Conservation (phyloP, 768 basidiomycete species). For the Leucocoprinus leucothites region DNA sequence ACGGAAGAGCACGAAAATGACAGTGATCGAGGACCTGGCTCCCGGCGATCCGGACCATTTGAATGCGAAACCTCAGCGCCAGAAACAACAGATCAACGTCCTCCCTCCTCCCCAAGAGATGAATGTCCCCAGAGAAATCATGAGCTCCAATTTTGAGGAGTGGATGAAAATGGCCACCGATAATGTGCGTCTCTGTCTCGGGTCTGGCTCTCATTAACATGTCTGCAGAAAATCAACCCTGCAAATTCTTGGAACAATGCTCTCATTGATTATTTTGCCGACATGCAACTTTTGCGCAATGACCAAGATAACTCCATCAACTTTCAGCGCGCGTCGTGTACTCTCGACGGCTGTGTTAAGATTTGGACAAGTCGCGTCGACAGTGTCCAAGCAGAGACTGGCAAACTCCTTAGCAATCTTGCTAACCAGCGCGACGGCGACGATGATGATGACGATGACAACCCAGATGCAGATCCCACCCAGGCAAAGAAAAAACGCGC, state of each 20-base stretch:
- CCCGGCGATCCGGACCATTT: constrained; percentile 33
- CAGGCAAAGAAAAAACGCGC: constrained; percentile 63
- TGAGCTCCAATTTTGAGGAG: constrained; percentile 93
- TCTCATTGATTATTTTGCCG: constrained; percentile 98
- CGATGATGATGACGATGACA: constrained; percentile 57
- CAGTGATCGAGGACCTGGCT: constrained; percentile 46
- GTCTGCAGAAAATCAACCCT: constrained; percentile 91
- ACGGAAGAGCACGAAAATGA: constrained; percentile 71
- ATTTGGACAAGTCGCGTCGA: constrained; percentile 99
- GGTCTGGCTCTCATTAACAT: constrained; percentile 15
- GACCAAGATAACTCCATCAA: constrained; percentile 95
- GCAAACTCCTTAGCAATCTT: constrained; percentile 90
- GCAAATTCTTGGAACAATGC: constrained; percentile 98
- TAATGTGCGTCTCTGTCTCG: constrained; percentile 60
- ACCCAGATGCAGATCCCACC: constrained; percentile 63
- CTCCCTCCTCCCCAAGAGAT: constrained; percentile 57
- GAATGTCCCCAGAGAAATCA: constrained; percentile 73
- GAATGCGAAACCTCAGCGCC: constrained; percentile 46
- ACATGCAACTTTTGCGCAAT: constrained; percentile 94
- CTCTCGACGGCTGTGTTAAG: constrained; percentile 97
- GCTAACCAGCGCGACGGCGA: constrained; percentile 52
- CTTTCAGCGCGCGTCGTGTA: constrained; percentile 97
- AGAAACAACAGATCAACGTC: constrained; percentile 61
- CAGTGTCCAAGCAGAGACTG: constrained; percentile 94
- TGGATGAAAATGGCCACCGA: constrained; percentile 99